phyloP scores from a whole-genome alignment of 2,329 filamentous ascomycete genomes.

The Zymoseptoria ardabiliae region DNA sequence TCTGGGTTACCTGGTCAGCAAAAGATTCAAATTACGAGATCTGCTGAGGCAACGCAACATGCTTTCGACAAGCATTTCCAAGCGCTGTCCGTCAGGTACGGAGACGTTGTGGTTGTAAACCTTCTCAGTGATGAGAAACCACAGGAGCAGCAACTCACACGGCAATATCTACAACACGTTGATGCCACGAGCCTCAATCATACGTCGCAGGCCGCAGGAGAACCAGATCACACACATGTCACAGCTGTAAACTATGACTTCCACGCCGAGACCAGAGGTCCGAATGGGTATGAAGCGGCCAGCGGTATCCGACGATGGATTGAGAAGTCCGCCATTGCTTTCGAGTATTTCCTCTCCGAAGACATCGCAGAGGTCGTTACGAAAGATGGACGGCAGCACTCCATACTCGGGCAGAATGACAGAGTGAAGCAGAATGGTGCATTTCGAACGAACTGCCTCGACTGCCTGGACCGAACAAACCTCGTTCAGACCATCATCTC shows the following conservation, averaged over 20 bases:
- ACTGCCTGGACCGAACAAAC: constrained; percentile 93
- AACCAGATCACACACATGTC: constrained; percentile 63
- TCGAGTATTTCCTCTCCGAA: constrained; percentile 86
- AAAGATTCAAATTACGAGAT: constrained; percentile 86
- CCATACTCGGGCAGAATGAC: constrained; percentile 28
- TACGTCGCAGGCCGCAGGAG: constrained; percentile 38
- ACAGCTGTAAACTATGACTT: constrained; percentile 89
- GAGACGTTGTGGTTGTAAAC: constrained; percentile 87
- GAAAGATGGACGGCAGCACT: constrained; percentile 33
- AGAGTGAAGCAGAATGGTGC: constrained; percentile 90
- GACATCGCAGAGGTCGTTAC: constrained; percentile 50
- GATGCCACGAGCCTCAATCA: constrained; percentile 62
- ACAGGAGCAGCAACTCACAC: constrained; percentile 75
- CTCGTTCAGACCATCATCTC: constrained; percentile 93
- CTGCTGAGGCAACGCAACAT: constrained; percentile 81
- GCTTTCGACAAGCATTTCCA: constrained; percentile 95
- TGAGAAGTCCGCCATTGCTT: constrained; percentile 70
- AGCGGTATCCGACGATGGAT: constrained; percentile 73
- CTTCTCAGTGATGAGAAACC: constrained; percentile 84
- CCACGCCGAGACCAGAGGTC: constrained; percentile 83
- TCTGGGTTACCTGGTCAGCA: constrained; percentile 86
- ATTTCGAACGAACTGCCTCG: constrained; percentile 91
- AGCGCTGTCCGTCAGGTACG: constrained; percentile 76
- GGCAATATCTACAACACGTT: constrained; percentile 72
- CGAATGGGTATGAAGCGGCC: constrained; percentile 84